Evolutionary conservation across 768 basidiomycete genomes (phyloP).

Genomic region (Trametes villosa): DNA sequence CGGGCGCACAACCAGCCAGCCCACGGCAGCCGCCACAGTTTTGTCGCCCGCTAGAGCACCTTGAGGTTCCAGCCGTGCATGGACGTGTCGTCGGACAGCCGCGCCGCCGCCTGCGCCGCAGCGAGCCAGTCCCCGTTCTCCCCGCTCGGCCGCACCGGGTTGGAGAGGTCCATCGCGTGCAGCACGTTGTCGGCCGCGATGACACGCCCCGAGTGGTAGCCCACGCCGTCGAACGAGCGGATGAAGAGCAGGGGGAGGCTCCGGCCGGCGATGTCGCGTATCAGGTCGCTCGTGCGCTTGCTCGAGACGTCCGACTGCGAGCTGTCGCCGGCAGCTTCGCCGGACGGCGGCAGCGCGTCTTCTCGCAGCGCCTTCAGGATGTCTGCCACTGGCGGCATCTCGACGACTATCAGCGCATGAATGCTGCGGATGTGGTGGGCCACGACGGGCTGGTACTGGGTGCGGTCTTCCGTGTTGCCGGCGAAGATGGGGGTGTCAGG

Average conservation of each 20-base stretch:
- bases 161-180: slow-evolving; percentile 67
- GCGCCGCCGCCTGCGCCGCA: slow-evolving; percentile 69
- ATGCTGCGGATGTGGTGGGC: slow-evolving; percentile 51
- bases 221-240: slow-evolving; percentile 80
- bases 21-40: not conserved
- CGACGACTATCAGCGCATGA: slow-evolving; percentile 84
- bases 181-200: slow-evolving; percentile 84
- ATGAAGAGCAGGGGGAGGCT: slow-evolving; percentile 83
- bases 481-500: slow-evolving; percentile 13
- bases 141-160: slow-evolving; percentile 42
- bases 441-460: not conserved
- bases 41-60: slow-evolving; percentile 58
- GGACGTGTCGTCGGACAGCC: slow-evolving; percentile 55
- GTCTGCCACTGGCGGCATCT: slow-evolving; percentile 77
- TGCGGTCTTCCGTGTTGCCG: slow-evolving; percentile 5
- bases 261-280: slow-evolving; percentile 65
- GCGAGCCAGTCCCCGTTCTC: slow-evolving; percentile 72
- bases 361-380: slow-evolving; percentile 82
- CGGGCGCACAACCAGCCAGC: not conserved
- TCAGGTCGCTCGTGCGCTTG: slow-evolving; percentile 24
- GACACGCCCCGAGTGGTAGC: slow-evolving; percentile 86
- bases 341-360: slow-evolving; percentile 54
- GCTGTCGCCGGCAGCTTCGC: slow-evolving; percentile 17
- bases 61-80: slow-evolving; percentile 79
- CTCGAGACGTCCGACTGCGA: slow-evolving; percentile 4